Percentiles rank a stretch among this genome's conserved stretches.
phyloP scores from a whole-genome alignment of 306 rosid species.

The Leucaena leucocephala region DNA sequence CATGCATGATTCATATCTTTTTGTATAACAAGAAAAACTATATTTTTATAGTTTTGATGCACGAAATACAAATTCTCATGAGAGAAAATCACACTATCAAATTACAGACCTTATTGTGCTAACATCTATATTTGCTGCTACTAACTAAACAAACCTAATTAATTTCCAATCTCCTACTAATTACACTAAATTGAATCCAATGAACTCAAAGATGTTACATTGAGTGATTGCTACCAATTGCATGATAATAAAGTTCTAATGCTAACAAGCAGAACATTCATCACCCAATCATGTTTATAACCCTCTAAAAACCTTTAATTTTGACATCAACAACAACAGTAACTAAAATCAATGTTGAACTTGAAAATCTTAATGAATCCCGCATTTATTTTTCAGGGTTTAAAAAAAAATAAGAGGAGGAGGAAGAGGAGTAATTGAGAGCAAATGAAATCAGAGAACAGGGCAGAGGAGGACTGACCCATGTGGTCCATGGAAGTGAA shows the following conservation, averaged over 20 bases:
- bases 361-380: neutral
- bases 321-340: neutral
- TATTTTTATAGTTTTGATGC: neutral
- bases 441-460: neutral
- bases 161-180: neutral
- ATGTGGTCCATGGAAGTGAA: conserved; percentile 14
- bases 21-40: neutral
- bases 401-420: neutral
- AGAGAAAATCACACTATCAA: neutral
- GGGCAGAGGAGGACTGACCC: neutral
- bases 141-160: neutral
- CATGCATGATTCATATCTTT: neutral
- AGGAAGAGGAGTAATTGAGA: neutral
- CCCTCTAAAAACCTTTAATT: neutral
- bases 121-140: neutral
- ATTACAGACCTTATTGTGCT: neutral
- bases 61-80: neutral
- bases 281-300: neutral
- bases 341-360: neutral
- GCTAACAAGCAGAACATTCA: neutral
- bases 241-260: no score
- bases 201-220: neutral
- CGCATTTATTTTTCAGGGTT: neutral
- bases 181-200: neutral
- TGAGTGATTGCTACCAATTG: neutral